Evolutionary conservation across 2,329 filamentous ascomycete genomes (phyloP).

Genomic region (Herpotrichia juniperi): DNA sequence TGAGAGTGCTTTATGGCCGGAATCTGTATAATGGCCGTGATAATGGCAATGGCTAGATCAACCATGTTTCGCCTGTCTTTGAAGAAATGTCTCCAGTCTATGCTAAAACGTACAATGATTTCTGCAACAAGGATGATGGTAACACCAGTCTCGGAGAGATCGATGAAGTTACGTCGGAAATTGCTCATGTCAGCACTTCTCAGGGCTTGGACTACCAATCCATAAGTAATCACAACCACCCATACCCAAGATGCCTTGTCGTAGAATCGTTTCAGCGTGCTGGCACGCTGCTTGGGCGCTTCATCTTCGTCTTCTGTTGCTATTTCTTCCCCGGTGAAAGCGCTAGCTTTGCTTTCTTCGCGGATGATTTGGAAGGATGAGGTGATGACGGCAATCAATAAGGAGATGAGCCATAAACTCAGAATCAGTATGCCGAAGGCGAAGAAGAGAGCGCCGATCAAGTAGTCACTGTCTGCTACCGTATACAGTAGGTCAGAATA

Average conservation of each 20-base stretch:
- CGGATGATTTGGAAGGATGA: conserved; percentile 98
- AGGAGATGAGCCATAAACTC: conserved; percentile 94
- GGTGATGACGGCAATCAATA: conserved; percentile 94
- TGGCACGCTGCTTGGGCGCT: conserved; percentile 49
- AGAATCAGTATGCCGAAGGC: conserved; percentile 81
- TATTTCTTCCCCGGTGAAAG: conserved; percentile 78
- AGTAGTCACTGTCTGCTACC: conserved; percentile 88
- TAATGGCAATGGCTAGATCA: conserved; percentile 78
- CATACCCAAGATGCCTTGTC: conserved; percentile 77
- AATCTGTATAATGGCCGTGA: conserved; percentile 84
- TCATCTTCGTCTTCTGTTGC: conserved; percentile 44
- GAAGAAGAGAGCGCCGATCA: conserved; percentile 80
- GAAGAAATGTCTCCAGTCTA: conserved; percentile 83
- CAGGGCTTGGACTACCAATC: conserved; percentile 77
- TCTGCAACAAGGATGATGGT: conserved; percentile 81
- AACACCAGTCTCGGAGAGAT: conserved; percentile 73
- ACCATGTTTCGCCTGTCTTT: conserved; percentile 75
- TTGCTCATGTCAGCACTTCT: conserved; percentile 78
- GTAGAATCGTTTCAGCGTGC: conserved; percentile 72
- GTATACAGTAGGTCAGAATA: conserved; percentile 95
- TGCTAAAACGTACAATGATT: conserved; percentile 77
- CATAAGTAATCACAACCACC: conserved; percentile 80
- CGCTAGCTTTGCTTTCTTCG: conserved; percentile 92
- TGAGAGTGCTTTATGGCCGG: conserved; percentile 74
- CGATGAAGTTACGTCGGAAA: conserved; percentile 67